These are phyloP conservation scores for Tetrapisispora pingtungensis DNA, from an alignment of 805 yeast genomes.

Conservation along the genomic window DNA sequence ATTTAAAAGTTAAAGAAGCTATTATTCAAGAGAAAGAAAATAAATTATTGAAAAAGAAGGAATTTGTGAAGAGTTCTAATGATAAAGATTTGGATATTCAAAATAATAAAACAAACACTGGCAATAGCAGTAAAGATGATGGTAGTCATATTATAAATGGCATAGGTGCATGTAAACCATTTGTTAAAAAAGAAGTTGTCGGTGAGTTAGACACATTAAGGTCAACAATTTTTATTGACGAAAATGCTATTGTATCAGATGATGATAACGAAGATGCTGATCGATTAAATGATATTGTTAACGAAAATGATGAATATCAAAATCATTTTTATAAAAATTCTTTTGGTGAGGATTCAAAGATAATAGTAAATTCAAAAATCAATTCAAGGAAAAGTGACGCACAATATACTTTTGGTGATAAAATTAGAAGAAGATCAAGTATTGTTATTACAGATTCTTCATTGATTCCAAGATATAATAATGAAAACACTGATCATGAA, in stretches of 20 bases:
- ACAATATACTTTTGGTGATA: slow-evolving; percentile 14
- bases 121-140: too few species aligned
- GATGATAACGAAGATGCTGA: slow-evolving; percentile 19
- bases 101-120: too few species aligned
- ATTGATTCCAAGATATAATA: background rate
- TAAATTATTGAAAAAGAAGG: slow-evolving; percentile 20
- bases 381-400: slow-evolving; percentile 8
- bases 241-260: slow-evolving; percentile 29
- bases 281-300: background rate
- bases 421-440: slow-evolving; percentile 10
- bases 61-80: slow-evolving; percentile 6
- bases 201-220: slow-evolving; percentile 1
- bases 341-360: slow-evolving; percentile 1
- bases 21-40: slow-evolving; percentile 12
- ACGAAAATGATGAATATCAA: slow-evolving; percentile 5
- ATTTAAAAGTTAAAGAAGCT: slow-evolving; percentile 37
- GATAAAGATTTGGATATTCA: background rate
- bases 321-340: background rate
- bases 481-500: background rate
- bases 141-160: too few species aligned
- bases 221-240: slow-evolving; percentile 28
- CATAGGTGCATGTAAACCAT: too few species aligned
- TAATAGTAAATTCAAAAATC: background rate
- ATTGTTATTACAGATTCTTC: background rate
- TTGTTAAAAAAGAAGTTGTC: slow-evolving; percentile 1